Evolutionary conservation across 352 stramenopile genomes (phyloP).

Genomic region (Phytopythium aichiense): DNA sequence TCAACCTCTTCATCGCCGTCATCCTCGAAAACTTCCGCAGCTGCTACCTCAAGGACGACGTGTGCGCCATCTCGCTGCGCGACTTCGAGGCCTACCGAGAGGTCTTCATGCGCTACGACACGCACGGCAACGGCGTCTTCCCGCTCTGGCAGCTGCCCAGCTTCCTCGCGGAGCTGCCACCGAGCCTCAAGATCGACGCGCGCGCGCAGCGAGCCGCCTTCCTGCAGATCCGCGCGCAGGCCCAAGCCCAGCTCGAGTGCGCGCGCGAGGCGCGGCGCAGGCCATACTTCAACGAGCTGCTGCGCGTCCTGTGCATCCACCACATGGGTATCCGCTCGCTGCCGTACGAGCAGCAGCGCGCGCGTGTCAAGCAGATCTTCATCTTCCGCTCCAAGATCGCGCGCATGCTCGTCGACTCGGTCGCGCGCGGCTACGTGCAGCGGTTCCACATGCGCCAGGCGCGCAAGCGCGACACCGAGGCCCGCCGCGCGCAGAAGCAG

Average conservation of each 20-base stretch:
- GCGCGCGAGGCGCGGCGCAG: slow-evolving; percentile 28
- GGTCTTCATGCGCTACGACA: slow-evolving; percentile 65
- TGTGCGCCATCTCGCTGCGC: slow-evolving; percentile 68
- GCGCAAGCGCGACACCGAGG: slow-evolving; percentile 1
- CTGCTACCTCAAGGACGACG: slow-evolving; percentile 74
- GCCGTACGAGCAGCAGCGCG: slow-evolving; percentile 75
- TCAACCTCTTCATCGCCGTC: slow-evolving; percentile 82
- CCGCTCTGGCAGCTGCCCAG: slow-evolving; percentile 59
- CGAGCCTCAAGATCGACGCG: slow-evolving; percentile 41
- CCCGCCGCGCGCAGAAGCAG: not conserved
- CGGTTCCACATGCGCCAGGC: slow-evolving; percentile 38
- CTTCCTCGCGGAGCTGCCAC: slow-evolving; percentile 55
- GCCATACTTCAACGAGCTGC: slow-evolving; percentile 74
- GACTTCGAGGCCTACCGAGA: slow-evolving; percentile 74
- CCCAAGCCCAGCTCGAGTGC: slow-evolving; percentile 46
- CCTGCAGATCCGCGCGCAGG: slow-evolving; percentile 64
- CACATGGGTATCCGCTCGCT: slow-evolving; percentile 76
- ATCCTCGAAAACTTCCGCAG: slow-evolving; percentile 81
- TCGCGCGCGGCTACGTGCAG: slow-evolving; percentile 59
- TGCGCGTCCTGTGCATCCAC: slow-evolving; percentile 74
- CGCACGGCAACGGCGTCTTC: slow-evolving; percentile 44
- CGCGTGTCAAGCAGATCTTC: slow-evolving; percentile 84
- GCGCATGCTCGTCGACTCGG: slow-evolving; percentile 70
- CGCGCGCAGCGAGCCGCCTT: slow-evolving; percentile 45
- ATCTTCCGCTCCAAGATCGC: slow-evolving; percentile 75